Percentiles rank a stretch among this genome's conserved stretches.
Conservation (phyloP, 371 early-diverging fungal species). For the Entomophthora muscae region DNA sequence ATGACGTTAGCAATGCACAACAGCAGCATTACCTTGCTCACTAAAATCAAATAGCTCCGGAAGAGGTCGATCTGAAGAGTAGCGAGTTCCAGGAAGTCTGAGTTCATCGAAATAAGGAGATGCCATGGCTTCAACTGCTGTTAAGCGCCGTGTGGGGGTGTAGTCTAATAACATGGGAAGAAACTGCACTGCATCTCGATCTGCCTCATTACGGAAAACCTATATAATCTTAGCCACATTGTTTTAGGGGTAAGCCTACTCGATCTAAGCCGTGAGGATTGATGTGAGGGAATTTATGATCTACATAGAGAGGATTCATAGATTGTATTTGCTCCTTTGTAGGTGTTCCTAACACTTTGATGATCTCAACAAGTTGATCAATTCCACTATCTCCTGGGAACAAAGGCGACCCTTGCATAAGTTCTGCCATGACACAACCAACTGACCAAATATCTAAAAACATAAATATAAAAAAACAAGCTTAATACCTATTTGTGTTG, state of each 20-base stretch:
- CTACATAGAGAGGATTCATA: constrained; percentile 94
- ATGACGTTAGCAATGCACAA: background rate
- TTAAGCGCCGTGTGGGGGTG: constrained; percentile 77
- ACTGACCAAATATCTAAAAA: constrained; percentile 89
- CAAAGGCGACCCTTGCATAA: constrained; percentile 88
- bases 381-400: constrained; percentile 99
- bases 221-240: too few relatives aligned
- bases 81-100: constrained; percentile 58
- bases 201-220: constrained; percentile 68
- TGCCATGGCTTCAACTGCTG: constrained; percentile 85
- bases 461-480: background rate
- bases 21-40: constrained; percentile 34
- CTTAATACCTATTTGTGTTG: constrained; percentile 54
- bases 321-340: constrained; percentile 84
- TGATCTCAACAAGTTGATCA: constrained; percentile 99
- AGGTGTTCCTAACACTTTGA: constrained; percentile 98
- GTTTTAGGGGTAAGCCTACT: too few relatives aligned
- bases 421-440: constrained; percentile 98
- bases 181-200: constrained; percentile 78
- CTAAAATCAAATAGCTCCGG: constrained; percentile 87
- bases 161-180: constrained; percentile 81
- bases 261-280: constrained; percentile 80
- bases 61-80: constrained; percentile 59
- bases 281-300: constrained; percentile 96
- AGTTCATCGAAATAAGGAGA: constrained; percentile 96